Conservation (phyloP, 257 asterid genomes). For the Catharanthus roseus region DNA sequence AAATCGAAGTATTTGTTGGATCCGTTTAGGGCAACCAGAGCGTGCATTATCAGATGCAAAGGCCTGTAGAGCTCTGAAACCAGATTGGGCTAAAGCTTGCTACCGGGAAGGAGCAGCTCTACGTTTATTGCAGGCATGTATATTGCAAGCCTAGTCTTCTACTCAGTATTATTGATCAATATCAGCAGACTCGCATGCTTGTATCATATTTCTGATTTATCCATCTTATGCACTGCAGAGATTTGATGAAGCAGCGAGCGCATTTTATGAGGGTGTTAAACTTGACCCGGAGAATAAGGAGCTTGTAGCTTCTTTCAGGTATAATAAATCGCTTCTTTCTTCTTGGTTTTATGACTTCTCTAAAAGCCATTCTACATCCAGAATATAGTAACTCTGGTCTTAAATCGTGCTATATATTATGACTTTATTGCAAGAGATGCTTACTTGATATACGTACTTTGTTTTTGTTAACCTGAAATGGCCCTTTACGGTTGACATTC, state of each 20-base stretch:
- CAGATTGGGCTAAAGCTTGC: conserved; percentile 97
- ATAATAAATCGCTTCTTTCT: neutral
- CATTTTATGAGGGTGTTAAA: conserved; percentile 86
- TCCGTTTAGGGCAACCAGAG: conserved; percentile 85
- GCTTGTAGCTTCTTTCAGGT: conserved; percentile 96
- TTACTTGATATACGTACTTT: neutral
- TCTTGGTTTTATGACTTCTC: neutral
- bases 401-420: no score
- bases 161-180: neutral
- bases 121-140: conserved; percentile 61
- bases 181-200: neutral
- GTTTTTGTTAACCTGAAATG: no score
- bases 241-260: conserved; percentile 90
- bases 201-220: neutral
- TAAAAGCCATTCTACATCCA: neutral
- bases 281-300: conserved; percentile 84
- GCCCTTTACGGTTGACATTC: neutral
- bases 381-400: no score
- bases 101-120: conserved; percentile 96
- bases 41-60: conserved; percentile 82
- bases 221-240: conserved; percentile 40
- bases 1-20: conserved; percentile 93
- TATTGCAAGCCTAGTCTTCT: neutral
- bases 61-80: conserved; percentile 71
- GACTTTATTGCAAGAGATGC: neutral